phyloP scores from a whole-genome alignment of 75 land plant genomes.

The Selaginella moellendorffii region DNA sequence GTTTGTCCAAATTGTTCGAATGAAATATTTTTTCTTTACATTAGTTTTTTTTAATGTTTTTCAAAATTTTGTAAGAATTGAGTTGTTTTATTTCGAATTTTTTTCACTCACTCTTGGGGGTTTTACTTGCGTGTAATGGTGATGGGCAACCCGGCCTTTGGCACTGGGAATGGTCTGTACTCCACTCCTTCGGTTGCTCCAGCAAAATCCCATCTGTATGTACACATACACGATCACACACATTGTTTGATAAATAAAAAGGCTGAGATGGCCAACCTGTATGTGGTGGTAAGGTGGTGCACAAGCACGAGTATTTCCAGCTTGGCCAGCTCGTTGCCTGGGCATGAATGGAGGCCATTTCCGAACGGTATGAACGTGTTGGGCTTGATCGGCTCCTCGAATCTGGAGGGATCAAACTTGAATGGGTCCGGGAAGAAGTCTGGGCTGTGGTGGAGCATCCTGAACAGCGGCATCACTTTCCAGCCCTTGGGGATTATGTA shows the following conservation, averaged over 20 bases:
- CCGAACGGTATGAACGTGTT: slow-evolving; percentile 87
- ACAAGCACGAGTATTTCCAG: slow-evolving; percentile 61
- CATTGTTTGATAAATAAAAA: neutral
- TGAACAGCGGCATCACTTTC: slow-evolving; percentile 82
- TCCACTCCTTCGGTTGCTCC: slow-evolving; percentile 43
- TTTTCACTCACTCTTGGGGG: neutral
- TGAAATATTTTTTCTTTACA: no score
- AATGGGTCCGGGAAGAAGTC: slow-evolving; percentile 55
- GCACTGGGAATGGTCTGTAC: slow-evolving; percentile 74
- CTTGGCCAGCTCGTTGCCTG: slow-evolving; percentile 89
- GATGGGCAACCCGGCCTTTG: slow-evolving; percentile 42
- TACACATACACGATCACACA: neutral
- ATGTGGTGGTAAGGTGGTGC: slow-evolving; percentile 73
- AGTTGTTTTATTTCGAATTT: no score
- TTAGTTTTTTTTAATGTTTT: no score
- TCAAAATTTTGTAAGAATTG: no score
- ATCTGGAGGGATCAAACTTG: slow-evolving; percentile 77
- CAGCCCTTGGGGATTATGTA: slow-evolving; percentile 89
- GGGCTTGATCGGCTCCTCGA: slow-evolving; percentile 79
- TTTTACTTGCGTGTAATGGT: neutral
- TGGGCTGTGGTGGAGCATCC: slow-evolving; percentile 74
- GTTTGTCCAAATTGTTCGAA: no score
- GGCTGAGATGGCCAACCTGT: slow-evolving; percentile 27
- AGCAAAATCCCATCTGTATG: slow-evolving; percentile 50
- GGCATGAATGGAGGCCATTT: slow-evolving; percentile 74